Percentiles rank a stretch among this genome's conserved stretches.
phyloP scores from a whole-genome alignment of 2,329 filamentous ascomycete species.

The Trichoderma endophyticum region DNA sequence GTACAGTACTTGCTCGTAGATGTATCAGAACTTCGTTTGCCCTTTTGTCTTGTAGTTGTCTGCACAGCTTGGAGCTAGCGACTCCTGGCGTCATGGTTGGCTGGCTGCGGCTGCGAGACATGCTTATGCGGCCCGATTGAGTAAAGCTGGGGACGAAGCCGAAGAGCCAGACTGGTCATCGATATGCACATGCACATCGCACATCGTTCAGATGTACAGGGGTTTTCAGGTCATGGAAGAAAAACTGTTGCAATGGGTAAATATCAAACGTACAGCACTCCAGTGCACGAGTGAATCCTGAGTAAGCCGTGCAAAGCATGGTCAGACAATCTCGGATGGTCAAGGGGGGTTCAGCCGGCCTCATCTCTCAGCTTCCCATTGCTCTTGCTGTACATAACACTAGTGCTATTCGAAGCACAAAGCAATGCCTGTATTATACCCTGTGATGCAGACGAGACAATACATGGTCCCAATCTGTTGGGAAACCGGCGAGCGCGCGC shows the following conservation, averaged over 20 bases:
- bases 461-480: slow-evolving; percentile 13
- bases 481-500: not conserved
- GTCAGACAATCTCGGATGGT: not conserved
- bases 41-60: not conserved
- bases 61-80: slow-evolving; percentile 3
- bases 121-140: slow-evolving; percentile 14
- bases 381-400: not conserved
- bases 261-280: not conserved
- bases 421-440: not conserved
- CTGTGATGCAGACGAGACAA: not conserved
- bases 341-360: not conserved
- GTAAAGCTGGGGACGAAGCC: slow-evolving; percentile 1
- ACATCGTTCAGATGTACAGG: not conserved
- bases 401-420: not conserved
- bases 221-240: slow-evolving; percentile 1
- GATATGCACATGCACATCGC: not conserved
- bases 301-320: not conserved
- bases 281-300: not conserved
- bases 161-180: not conserved
- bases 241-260: not conserved
- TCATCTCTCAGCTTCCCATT: not conserved
- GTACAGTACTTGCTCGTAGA: not conserved
- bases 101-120: slow-evolving; percentile 16
- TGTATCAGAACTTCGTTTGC: not conserved
- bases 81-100: slow-evolving; percentile 7